These are phyloP conservation scores for Diaporthe capsici DNA, from an alignment of 2,329 filamentous ascomycete genomes.

Conservation along the genomic window DNA sequence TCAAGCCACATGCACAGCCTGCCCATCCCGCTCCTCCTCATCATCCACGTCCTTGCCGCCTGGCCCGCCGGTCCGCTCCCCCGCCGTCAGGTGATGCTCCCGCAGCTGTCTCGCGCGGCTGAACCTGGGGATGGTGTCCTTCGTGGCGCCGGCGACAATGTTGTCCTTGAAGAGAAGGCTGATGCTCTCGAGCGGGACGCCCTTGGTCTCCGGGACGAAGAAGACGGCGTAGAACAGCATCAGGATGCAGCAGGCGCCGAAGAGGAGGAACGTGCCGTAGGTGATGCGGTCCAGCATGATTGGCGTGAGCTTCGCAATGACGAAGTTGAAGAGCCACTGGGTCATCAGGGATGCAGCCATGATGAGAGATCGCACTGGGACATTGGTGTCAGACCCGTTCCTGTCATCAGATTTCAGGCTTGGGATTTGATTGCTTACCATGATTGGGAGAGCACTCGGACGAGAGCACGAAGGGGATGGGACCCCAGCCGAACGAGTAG, in stretches of 20 bases:
- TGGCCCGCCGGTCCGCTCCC: not conserved
- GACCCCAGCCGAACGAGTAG: conserved; percentile 52
- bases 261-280: conserved; percentile 69
- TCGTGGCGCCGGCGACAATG: conserved; percentile 39
- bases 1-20: conserved; percentile 27
- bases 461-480: conserved; percentile 47
- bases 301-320: conserved; percentile 56
- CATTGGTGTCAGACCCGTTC: not conserved
- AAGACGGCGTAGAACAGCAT: conserved; percentile 64
- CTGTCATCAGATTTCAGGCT: too few relatives aligned
- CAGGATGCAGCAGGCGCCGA: conserved; percentile 60
- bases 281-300: conserved; percentile 58
- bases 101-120: conserved; percentile 36
- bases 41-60: conserved; percentile 37
- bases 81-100: conserved; percentile 13
- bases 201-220: conserved; percentile 67
- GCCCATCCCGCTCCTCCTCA: conserved; percentile 14
- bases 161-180: conserved; percentile 39
- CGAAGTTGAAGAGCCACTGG: conserved; percentile 56
- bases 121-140: conserved; percentile 35
- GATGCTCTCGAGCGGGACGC: conserved; percentile 59
- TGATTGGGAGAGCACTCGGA: conserved; percentile 47
- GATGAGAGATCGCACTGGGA: conserved; percentile 44
- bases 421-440: conserved; percentile 15
- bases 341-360: conserved; percentile 45